phyloP scores from a whole-genome alignment of 2,329 filamentous ascomycete species.

The Fusarium tuaranense region DNA sequence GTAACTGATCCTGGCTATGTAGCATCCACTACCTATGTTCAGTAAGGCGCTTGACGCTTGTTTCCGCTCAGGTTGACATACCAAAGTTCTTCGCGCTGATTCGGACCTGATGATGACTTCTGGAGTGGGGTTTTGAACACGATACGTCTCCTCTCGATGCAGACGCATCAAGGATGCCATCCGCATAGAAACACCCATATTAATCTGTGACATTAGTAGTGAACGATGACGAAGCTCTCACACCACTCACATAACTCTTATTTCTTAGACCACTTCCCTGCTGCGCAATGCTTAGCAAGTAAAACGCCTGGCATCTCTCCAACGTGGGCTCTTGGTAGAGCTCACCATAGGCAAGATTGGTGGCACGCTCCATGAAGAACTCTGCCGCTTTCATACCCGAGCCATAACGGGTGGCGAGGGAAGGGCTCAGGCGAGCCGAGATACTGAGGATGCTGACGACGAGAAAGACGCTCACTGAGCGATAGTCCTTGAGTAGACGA shows the following conservation, averaged over 20 bases:
- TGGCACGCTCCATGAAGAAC: conserved; percentile 64
- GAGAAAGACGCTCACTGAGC: conserved; percentile 65
- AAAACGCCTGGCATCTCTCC: conserved; percentile 69
- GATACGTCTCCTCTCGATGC: conserved; percentile 67
- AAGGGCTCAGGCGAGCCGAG: conserved; percentile 65
- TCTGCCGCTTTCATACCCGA: conserved; percentile 64
- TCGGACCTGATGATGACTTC: conserved; percentile 63
- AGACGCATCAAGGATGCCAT: conserved; percentile 68
- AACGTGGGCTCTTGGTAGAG: conserved; percentile 65
- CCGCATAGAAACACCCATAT: conserved; percentile 66
- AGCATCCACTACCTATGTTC: conserved; percentile 64
- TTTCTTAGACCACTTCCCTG: conserved; percentile 67
- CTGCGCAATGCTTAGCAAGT: conserved; percentile 68
- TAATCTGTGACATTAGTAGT: conserved; percentile 54
- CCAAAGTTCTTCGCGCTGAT: conserved; percentile 67
- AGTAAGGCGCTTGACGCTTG: neutral
- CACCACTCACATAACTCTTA: conserved; percentile 62
- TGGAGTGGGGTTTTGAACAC: conserved; percentile 54
- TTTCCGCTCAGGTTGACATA: conserved; percentile 46
- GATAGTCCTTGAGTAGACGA: conserved; percentile 59
- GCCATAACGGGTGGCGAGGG: conserved; percentile 61
- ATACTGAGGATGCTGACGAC: conserved; percentile 67
- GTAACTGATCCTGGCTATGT: conserved; percentile 68
- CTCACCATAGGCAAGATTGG: conserved; percentile 60
- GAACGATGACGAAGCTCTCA: neutral